Evolutionary conservation across 2,329 filamentous ascomycete genomes (phyloP), one percentile per base, ranked within the genome.

Genomic region (Bisporella sp.): DNA sequence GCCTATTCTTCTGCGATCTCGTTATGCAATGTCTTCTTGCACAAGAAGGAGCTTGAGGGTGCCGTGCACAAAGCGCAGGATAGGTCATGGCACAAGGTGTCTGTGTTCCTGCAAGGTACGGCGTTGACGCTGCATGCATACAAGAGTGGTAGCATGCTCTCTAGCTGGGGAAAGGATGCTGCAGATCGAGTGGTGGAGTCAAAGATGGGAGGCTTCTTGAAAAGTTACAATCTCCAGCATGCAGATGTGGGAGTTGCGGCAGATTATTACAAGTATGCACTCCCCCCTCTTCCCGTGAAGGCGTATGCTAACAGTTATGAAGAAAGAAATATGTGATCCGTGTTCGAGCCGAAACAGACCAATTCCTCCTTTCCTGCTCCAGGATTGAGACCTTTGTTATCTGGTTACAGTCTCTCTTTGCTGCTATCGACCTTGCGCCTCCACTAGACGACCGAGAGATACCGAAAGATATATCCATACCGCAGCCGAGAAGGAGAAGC

Each of bases 211-310:
- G 73, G 72, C 49, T 67, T 89, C 37, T 70, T 88, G 55, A 79
- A 74, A 63, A 78, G 76, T n/a, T 90, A 88, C 63, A 85, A 81
- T 47, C 72, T 90, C 45, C 77, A 88, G 56, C 83, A 89, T 63
- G 86, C 85, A 28, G 86, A 90, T 66, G 79, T 85, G 28, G 86
- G 86, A 8, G 78, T 89, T 54, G 86, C 87, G 7, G 77, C 81
- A 12, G 86, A 90, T 66, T 85, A 87, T 63, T 74, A 77, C 59
- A 87, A 88, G 76, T 82, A 67, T 59, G 78, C 72, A 45, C 12
- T 45, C 48, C n/a, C 13, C 43, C 8, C 37, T 39, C n/a, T 9
- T 32, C 6, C 5, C 13, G 31, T 12, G 6, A 31, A 43, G 8
- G 4, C 28, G 45, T 21, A 4, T 12, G 6, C 9, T 48, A 5